Percentiles rank a stretch among this genome's conserved stretches.
Conservation (phyloP, 2,329 filamentous ascomycete species). For the Talaromyces rugulosus region DNA sequence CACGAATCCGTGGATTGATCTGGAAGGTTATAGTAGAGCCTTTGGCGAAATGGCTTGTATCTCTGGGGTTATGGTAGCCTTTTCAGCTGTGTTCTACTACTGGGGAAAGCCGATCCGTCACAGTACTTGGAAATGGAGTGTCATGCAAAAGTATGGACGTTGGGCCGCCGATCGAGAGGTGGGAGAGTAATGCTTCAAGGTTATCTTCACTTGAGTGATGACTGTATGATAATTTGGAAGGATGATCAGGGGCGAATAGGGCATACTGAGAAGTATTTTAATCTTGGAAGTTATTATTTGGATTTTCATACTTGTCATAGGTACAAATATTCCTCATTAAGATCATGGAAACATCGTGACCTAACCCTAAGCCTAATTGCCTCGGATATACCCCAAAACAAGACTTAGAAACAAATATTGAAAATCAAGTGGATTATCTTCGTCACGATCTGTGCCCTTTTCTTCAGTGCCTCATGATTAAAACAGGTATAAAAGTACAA, state of each 20-base stretch:
- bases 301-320: too few species aligned
- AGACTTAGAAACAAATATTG: background rate
- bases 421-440: background rate
- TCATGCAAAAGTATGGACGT: slow-evolving; percentile 41
- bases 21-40: slow-evolving; percentile 48
- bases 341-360: background rate
- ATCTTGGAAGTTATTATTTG: too few species aligned
- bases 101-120: slow-evolving; percentile 50
- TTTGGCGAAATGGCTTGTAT: slow-evolving; percentile 59
- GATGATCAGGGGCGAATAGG: too few species aligned
- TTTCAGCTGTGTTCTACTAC: slow-evolving; percentile 50
- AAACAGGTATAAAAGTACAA: too few species aligned
- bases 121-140: slow-evolving; percentile 46
- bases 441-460: too few species aligned
- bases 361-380: background rate
- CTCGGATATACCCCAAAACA: background rate
- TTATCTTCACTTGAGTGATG: too few species aligned
- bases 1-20: slow-evolving; percentile 55
- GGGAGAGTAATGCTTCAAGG: slow-evolving; percentile 40
- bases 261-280: too few species aligned
- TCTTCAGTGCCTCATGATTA: too few species aligned
- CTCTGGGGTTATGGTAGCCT: slow-evolving; percentile 42
- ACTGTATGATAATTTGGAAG: too few species aligned
- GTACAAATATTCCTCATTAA: too few species aligned
- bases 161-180: slow-evolving; percentile 55